phyloP scores from a whole-genome alignment of 2,329 filamentous ascomycete genomes.

The Fusarium sp. region DNA sequence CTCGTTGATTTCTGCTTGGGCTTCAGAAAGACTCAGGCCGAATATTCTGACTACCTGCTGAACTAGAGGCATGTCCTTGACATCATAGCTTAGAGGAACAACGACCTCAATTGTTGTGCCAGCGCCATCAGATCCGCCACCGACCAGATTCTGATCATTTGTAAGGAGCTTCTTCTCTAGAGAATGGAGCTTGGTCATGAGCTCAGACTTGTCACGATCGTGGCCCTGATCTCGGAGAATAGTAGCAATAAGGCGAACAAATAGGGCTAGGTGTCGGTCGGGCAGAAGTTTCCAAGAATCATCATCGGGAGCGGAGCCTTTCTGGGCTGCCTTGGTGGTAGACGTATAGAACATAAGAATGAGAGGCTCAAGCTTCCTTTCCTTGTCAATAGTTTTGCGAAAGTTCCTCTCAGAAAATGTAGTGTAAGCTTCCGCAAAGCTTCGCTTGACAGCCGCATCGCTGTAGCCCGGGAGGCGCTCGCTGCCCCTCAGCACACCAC shows the following conservation, averaged over 20 bases:
- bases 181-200: constrained; percentile 78
- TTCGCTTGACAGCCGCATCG: constrained; percentile 89
- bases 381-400: constrained; percentile 91
- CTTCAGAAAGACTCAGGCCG: constrained; percentile 77
- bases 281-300: constrained; percentile 92
- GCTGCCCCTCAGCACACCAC: constrained; percentile 79
- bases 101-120: constrained; percentile 77
- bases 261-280: constrained; percentile 93
- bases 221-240: constrained; percentile 86
- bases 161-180: constrained; percentile 93
- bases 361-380: constrained; percentile 89
- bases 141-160: constrained; percentile 85
- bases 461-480: constrained; percentile 89
- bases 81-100: constrained; percentile 85
- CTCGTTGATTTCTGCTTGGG: constrained; percentile 87
- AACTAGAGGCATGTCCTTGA: constrained; percentile 97
- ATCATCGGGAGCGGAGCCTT: constrained; percentile 78
- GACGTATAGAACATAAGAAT: constrained; percentile 96
- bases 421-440: constrained; percentile 93
- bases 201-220: constrained; percentile 83
- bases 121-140: constrained; percentile 46
- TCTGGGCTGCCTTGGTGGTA: constrained; percentile 84
- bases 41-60: constrained; percentile 89
- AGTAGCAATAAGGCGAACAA: constrained; percentile 84
- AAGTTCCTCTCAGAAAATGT: constrained; percentile 90